A percentile compares a stretch with the other conserved stretches of the same genome.
These are phyloP conservation scores for Magnaporthiopsis rhizophila DNA, from an alignment of 2,329 filamentous ascomycete genomes.

Conservation along the genomic window DNA sequence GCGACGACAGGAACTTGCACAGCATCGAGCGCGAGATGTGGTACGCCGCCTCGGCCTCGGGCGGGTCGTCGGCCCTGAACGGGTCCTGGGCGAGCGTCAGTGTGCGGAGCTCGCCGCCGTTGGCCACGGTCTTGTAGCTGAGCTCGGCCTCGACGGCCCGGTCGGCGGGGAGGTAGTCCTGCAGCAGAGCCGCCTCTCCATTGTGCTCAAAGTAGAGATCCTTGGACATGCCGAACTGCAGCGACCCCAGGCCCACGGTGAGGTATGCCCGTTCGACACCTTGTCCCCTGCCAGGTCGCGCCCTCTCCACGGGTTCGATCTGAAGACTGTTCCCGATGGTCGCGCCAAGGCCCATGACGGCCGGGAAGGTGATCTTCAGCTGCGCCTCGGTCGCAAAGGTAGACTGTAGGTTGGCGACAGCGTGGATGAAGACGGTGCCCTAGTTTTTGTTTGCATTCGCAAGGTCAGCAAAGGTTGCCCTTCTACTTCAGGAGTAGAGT, in stretches of 20 bases:
- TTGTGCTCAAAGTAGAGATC: slow-evolving; percentile 39
- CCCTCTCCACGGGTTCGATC: not conserved
- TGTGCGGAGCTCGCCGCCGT: not conserved
- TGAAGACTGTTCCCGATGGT: slow-evolving; percentile 29
- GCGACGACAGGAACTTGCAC: slow-evolving; percentile 38
- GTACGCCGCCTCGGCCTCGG: slow-evolving; percentile 34
- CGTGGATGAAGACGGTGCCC: slow-evolving; percentile 54
- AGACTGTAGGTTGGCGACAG: slow-evolving; percentile 51
- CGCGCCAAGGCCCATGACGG: slow-evolving; percentile 27
- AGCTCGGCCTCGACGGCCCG: slow-evolving; percentile 26
- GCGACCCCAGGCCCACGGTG: slow-evolving; percentile 36
- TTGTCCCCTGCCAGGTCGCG: slow-evolving; percentile 3
- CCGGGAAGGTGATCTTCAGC: slow-evolving; percentile 33
- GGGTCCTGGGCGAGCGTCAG: slow-evolving; percentile 12
- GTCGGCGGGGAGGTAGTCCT: slow-evolving; percentile 3
- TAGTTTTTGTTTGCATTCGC: slow-evolving; percentile 14
- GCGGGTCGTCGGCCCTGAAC: slow-evolving; percentile 17
- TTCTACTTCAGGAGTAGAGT: not conserved
- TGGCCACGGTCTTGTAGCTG: slow-evolving; percentile 22
- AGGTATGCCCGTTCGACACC: slow-evolving; percentile 15
- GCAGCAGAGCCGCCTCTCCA: slow-evolving; percentile 14
- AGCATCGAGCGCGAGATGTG: slow-evolving; percentile 43
- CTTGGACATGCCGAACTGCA: slow-evolving; percentile 54
- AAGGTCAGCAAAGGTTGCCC: slow-evolving; percentile 6
- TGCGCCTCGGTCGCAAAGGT: slow-evolving; percentile 44